Conservation (phyloP, 1,284 basidiomycete genomes). For the Tilletia caries region DNA sequence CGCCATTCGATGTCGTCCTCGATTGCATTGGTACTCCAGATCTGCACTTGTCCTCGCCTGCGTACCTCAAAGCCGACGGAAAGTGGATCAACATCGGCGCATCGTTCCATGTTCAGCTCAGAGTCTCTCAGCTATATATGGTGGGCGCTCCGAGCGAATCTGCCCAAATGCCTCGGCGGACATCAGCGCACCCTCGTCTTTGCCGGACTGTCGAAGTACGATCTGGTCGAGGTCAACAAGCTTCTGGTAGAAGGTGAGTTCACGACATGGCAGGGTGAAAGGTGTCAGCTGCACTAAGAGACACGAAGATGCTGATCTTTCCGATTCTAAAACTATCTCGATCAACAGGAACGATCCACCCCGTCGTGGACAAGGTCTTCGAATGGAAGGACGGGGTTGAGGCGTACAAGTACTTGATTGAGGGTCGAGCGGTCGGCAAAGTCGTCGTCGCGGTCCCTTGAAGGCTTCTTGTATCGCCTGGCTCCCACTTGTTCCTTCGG, state of each 20-base stretch:
- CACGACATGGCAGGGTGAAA: not conserved
- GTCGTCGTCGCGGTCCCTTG: slow-evolving; percentile 14
- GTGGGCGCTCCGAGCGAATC: not conserved
- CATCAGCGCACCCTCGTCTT: not conserved
- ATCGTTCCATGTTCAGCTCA: not conserved
- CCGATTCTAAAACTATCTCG: too few species aligned
- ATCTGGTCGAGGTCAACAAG: not conserved
- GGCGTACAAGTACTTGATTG: slow-evolving; percentile 18
- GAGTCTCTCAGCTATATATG: not conserved
- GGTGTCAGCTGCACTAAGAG: too few species aligned
- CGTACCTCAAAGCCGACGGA: slow-evolving; percentile 7
- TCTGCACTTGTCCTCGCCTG: not conserved
- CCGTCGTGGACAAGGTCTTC: slow-evolving; percentile 16
- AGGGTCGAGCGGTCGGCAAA: slow-evolving; percentile 20
- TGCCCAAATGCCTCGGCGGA: slow-evolving; percentile 16
- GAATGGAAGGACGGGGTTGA: slow-evolving; percentile 14
- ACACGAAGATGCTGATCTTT: too few species aligned
- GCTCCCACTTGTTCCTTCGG: too few species aligned
- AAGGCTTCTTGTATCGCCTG: too few species aligned
- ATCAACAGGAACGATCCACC: slow-evolving; percentile 14
- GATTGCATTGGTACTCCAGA: slow-evolving; percentile 16
- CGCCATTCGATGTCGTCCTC: slow-evolving; percentile 20
- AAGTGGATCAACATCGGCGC: slow-evolving; percentile 14
- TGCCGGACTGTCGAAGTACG: not conserved
- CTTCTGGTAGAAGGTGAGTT: slow-evolving; percentile 11